A percentile compares a stretch with the other conserved stretches of the same genome.
phyloP scores from a whole-genome alignment of 2,329 filamentous ascomycete genomes.

The Alternaria postmessia region DNA sequence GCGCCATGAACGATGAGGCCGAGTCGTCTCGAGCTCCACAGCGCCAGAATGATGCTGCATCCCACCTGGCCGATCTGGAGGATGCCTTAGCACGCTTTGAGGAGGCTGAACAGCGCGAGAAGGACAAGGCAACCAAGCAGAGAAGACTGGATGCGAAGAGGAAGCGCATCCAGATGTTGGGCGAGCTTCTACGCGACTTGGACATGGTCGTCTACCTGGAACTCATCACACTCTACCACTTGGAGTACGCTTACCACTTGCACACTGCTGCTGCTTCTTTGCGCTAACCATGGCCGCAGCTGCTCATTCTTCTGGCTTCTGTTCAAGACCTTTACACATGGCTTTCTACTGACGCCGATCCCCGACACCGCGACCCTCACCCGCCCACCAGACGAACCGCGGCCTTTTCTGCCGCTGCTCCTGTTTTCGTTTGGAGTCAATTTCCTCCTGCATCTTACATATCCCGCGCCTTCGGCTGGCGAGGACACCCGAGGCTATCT shows the following conservation, averaged over 20 bases:
- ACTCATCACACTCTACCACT: slow-evolving; percentile 68
- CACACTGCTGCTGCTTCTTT: neutral
- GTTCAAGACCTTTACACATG: slow-evolving; percentile 63
- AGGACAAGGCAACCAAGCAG: slow-evolving; percentile 33
- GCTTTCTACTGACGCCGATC: slow-evolving; percentile 67
- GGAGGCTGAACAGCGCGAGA: slow-evolving; percentile 30
- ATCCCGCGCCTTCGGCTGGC: slow-evolving; percentile 53
- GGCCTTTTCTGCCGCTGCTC: slow-evolving; percentile 63
- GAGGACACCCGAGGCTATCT: slow-evolving; percentile 63
- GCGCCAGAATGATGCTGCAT: slow-evolving; percentile 27
- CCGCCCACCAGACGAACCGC: slow-evolving; percentile 59
- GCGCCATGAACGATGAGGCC: slow-evolving; percentile 52
- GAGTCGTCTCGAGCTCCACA: slow-evolving; percentile 45
- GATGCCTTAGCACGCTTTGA: slow-evolving; percentile 24
- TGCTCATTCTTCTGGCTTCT: slow-evolving; percentile 67
- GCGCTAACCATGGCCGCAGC: slow-evolving; percentile 45
- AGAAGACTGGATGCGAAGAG: slow-evolving; percentile 45
- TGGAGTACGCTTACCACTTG: slow-evolving; percentile 61
- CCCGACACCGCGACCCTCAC: slow-evolving; percentile 54
- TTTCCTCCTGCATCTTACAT: slow-evolving; percentile 61
- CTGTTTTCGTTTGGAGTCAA: slow-evolving; percentile 64
- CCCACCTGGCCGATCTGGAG: slow-evolving; percentile 23
- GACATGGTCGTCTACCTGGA: slow-evolving; percentile 69
- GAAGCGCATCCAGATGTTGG: slow-evolving; percentile 54
- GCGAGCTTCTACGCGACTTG: slow-evolving; percentile 64